phyloP scores from a whole-genome alignment of 768 basidiomycete genomes.

The Flagelloscypha sp. region DNA sequence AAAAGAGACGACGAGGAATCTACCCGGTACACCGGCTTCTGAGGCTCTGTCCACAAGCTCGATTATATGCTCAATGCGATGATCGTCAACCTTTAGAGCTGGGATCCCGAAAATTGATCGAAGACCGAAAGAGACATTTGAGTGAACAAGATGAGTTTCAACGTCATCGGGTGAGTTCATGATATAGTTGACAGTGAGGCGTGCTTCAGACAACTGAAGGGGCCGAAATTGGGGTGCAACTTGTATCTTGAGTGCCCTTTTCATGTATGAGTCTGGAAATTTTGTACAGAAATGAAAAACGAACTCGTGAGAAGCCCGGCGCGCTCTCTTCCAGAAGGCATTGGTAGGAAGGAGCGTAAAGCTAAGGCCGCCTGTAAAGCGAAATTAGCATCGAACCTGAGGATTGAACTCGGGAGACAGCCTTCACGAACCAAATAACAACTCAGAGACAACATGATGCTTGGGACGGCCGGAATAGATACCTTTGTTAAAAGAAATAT shows the following conservation, averaged over 20 bases:
- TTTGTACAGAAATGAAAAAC: no score
- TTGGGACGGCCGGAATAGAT: conserved; percentile 19
- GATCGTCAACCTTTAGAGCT: conserved; percentile 7
- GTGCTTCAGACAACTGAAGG: conserved; percentile 10
- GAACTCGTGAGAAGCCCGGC: conserved; percentile 11
- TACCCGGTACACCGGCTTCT: conserved; percentile 25
- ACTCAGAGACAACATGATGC: conserved; percentile 19
- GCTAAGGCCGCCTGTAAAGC: conserved; percentile 11
- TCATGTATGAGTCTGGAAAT: not conserved
- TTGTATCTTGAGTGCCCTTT: conserved; percentile 9
- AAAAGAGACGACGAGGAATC: conserved; percentile 25
- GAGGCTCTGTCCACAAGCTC: conserved; percentile 19
- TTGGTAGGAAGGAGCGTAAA: conserved; percentile 11
- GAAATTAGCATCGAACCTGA: no score
- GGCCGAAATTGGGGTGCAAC: conserved; percentile 6
- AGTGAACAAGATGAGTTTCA: conserved; percentile 8
- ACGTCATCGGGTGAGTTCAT: conserved; percentile 2
- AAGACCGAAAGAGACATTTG: conserved; percentile 6
- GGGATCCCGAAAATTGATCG: conserved; percentile 14
- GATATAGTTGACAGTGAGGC: conserved; percentile 7
- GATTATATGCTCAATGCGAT: conserved; percentile 9
- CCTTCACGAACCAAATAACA: no score
- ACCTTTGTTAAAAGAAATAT: no score
- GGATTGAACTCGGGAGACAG: no score
- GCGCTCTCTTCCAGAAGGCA: conserved; percentile 11